phyloP scores from a whole-genome alignment of 768 basidiomycete genomes.

The Mrakia blollopis region DNA sequence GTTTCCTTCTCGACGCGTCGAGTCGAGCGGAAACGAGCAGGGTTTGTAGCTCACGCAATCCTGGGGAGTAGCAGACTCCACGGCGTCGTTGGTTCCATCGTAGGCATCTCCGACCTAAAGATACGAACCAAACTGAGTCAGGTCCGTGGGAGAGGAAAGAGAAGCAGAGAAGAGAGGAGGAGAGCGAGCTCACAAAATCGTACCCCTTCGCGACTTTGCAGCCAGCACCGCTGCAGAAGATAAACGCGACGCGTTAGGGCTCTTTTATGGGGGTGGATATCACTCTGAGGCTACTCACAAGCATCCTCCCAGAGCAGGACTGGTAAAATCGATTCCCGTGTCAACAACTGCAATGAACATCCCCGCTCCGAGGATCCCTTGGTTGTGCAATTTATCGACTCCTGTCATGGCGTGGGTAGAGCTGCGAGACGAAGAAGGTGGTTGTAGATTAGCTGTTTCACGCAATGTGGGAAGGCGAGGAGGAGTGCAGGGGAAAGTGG shows the following conservation, averaged over 20 bases:
- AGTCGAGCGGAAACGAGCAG: background rate
- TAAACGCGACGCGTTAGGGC: background rate
- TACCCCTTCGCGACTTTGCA: conserved; percentile 20
- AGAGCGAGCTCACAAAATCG: conserved; percentile 18
- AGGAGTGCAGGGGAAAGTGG: background rate
- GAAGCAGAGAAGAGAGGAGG: background rate
- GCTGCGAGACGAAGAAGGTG: background rate
- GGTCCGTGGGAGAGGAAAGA: too few relatives aligned
- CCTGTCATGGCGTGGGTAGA: conserved; percentile 41
- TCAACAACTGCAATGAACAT: conserved; percentile 65
- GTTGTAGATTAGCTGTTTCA: too few relatives aligned
- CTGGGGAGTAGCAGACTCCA: conserved; percentile 41
- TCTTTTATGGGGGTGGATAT: background rate
- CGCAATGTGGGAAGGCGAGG: background rate
- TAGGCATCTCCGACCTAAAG: conserved; percentile 7
- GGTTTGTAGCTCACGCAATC: conserved; percentile 34
- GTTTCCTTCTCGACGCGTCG: background rate
- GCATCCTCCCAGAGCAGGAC: conserved; percentile 25
- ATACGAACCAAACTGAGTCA: background rate
- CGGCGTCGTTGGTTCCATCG: conserved; percentile 19
- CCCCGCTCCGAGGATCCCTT: conserved; percentile 59
- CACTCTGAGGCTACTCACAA: background rate
- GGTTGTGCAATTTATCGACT: conserved; percentile 61
- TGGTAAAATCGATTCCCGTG: conserved; percentile 29
- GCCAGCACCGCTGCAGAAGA: background rate